Conservation (phyloP, 148 eudicot species). For the Talinum fruticosum region DNA sequence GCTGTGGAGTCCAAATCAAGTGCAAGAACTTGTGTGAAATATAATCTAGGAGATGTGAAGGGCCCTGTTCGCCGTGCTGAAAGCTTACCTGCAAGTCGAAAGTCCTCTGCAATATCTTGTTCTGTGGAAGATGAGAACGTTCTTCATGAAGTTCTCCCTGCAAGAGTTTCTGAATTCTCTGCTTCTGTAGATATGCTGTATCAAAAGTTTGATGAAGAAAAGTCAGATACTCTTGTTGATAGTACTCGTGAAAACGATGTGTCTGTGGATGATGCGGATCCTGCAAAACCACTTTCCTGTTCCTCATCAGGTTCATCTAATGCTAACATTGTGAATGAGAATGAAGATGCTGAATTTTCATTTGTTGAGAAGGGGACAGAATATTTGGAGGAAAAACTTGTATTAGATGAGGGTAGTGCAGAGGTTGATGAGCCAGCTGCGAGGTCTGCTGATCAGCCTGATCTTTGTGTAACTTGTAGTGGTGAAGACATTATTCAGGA, state of each 20-base stretch:
- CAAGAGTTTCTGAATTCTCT: slow-evolving; percentile 48
- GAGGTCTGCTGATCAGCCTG: slow-evolving; percentile 24
- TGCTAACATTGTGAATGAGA: slow-evolving; percentile 28
- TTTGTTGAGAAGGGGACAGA: slow-evolving; percentile 36
- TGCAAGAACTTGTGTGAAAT: slow-evolving; percentile 18
- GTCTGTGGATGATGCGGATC: slow-evolving; percentile 27
- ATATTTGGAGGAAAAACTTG: slow-evolving; percentile 31
- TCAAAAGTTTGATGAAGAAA: slow-evolving; percentile 72
- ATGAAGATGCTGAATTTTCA: slow-evolving; percentile 44
- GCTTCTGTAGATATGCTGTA: slow-evolving; percentile 49
- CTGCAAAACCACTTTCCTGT: slow-evolving; percentile 21
- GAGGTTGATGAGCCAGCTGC: slow-evolving; percentile 26
- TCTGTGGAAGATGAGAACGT: slow-evolving; percentile 58
- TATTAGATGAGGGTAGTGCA: slow-evolving; percentile 24
- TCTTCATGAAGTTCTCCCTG: slow-evolving; percentile 79
- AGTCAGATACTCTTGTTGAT: slow-evolving; percentile 33
- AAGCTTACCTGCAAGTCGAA: slow-evolving; percentile 52
- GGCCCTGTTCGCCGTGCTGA: slow-evolving; percentile 37
- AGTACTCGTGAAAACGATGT: slow-evolving; percentile 41
- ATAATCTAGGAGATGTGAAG: slow-evolving; percentile 34
- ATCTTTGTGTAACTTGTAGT: not conserved
- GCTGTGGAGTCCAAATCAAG: slow-evolving; percentile 35
- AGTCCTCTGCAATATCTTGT: slow-evolving; percentile 37
- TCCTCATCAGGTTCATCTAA: slow-evolving; percentile 31
- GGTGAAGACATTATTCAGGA: slow-evolving; percentile 24